Base-by-base conservation (phyloP, 495 filamentous ascomycete genomes). In the Thermothielavioides terrestris region DNA sequence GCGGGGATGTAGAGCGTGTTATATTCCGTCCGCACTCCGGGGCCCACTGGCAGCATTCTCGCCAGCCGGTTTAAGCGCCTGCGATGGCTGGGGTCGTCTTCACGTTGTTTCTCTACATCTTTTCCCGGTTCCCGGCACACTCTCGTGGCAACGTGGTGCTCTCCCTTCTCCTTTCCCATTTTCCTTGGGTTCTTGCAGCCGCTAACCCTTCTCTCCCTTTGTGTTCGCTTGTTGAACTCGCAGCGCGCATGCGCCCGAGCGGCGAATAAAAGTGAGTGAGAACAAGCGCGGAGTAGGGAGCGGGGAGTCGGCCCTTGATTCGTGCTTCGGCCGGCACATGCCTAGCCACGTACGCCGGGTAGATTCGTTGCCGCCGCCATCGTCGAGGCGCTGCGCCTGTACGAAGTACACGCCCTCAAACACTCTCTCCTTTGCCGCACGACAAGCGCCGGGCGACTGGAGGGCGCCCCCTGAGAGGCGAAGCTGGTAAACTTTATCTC, bases 381-480 rank as follows among this genome's bases (percentile, higher is more conserved):
- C n/a, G 10, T 43, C 44, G 40, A 42, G 12, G 40, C 25, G 35
- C 25, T 46, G 39, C 28, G 38, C 40, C 27, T 49, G 34, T 21
- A 21, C 28, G 20, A 20, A 6, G 0, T 20, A 17, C 6, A n/a
- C n/a, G n/a, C n/a, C n/a, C n/a, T n/a, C n/a, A n/a, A n/a, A n/a
- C n/a, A n/a, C n/a, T n/a, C n/a, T n/a, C 6, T 44, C 12, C 11
- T 43, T 46, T 50, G 42, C 62, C 55, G 60, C 64, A 67, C 61
- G 60, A 67, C 61, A 68, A 67, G 64, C 64, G 64, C 64, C 60
- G 51, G 42, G 53, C 53, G 55, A 48, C 27, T 28, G 2, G 11
- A 49, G 23, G 22, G n/a, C n/a, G n/a, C n/a, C 31, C 34, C 45
- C 34, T 46, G 23, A 37, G 59, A 55, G 52, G 47, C 53, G 53